phyloP scores from a whole-genome alignment of 345 rosid genomes.

The Salix purpurea region DNA sequence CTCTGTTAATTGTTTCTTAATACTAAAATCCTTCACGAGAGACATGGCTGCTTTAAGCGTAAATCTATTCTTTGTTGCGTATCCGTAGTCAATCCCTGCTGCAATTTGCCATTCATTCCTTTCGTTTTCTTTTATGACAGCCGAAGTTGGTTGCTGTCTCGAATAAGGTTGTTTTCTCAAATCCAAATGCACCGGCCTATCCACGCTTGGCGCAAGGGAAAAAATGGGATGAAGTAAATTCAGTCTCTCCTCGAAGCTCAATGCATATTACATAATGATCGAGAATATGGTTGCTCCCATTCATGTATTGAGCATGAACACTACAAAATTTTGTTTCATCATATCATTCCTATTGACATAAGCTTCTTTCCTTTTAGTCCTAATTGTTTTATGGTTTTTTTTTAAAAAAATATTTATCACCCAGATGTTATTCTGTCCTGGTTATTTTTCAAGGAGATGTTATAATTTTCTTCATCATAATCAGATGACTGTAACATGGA shows the following conservation, averaged over 20 bases:
- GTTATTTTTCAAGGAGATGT: neutral
- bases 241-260: neutral
- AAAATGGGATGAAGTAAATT: constrained; percentile 65
- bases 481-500: constrained; percentile 82
- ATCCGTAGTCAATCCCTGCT: neutral
- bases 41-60: too few relatives aligned
- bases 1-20: too few relatives aligned
- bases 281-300: too few relatives aligned
- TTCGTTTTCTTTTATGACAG: constrained; percentile 22
- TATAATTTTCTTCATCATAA: neutral
- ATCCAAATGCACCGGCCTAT: constrained; percentile 67
- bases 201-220: constrained; percentile 69
- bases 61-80: too few relatives aligned
- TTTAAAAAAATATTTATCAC: too few relatives aligned
- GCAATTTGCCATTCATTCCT: neutral
- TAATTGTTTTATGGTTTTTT: too few relatives aligned
- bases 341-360: too few relatives aligned
- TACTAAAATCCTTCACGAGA: too few relatives aligned
- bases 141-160: constrained; percentile 71
- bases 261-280: too few relatives aligned
- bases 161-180: constrained; percentile 44
- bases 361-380: too few relatives aligned
- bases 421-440: neutral
- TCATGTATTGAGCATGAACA: too few relatives aligned
- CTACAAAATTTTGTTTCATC: too few relatives aligned